Conservation (phyloP, 129 eudicot species). For the Helichrysum umbraculigerum region DNA sequence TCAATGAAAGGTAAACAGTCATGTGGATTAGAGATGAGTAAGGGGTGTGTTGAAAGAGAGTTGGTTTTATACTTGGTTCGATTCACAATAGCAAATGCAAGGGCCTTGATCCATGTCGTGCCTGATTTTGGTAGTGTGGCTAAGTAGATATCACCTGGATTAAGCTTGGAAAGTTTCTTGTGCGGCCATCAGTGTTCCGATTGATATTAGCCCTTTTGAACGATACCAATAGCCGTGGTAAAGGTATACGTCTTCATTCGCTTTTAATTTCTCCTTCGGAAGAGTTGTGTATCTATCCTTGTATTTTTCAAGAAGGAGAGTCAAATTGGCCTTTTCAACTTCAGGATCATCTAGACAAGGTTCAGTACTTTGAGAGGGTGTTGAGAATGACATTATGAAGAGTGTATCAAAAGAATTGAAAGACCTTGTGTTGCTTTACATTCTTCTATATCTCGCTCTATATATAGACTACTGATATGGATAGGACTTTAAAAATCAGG, state of each 20-base stretch:
- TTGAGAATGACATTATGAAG: too few species aligned
- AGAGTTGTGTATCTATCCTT: not conserved
- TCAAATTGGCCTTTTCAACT: not conserved
- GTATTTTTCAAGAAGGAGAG: not conserved
- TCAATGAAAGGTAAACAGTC: slow-evolving; percentile 1
- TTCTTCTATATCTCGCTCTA: not conserved
- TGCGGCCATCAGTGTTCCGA: not conserved
- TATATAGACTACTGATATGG: too few species aligned
- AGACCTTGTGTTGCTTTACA: too few species aligned
- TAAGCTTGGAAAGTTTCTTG: not conserved
- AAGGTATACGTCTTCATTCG: not conserved
- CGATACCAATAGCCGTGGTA: not conserved
- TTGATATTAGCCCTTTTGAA: not conserved
- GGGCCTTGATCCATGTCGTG: slow-evolving; percentile 10
- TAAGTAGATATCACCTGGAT: not conserved
- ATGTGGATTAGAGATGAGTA: slow-evolving; percentile 8
- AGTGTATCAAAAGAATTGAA: too few species aligned
- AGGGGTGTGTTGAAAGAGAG: not conserved
- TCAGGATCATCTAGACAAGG: not conserved
- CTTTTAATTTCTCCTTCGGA: not conserved
- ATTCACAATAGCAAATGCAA: not conserved
- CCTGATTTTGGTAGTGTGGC: not conserved
- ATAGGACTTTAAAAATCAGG: too few species aligned
- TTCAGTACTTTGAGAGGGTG: not conserved
- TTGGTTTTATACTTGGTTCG: not conserved